Evolutionary conservation across 768 basidiomycete species (phyloP).

Genomic region (Hypsizygus marmoreus): DNA sequence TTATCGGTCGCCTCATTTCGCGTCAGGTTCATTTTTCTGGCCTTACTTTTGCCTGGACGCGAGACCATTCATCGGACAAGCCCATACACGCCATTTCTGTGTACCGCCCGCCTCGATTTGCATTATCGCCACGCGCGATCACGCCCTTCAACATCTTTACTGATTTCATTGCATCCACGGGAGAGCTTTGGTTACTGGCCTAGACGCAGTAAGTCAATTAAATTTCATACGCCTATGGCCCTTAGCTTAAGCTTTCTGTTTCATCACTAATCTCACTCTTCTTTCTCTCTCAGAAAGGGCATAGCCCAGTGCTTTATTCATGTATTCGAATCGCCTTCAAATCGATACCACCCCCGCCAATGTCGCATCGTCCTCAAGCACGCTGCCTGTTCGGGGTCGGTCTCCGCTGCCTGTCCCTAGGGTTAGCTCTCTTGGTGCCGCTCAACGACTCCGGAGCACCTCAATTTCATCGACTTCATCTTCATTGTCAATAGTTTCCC

Average conservation of each 20-base stretch:
- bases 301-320: constrained; percentile 23
- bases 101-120: constrained; percentile 9
- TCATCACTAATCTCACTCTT: too few relatives aligned
- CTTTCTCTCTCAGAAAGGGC: neutral
- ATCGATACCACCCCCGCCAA: constrained; percentile 45
- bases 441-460: constrained; percentile 45
- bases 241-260: too few relatives aligned
- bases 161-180: too few relatives aligned
- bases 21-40: neutral
- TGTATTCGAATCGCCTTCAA: constrained; percentile 49
- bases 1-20: constrained; percentile 4
- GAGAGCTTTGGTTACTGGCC: constrained; percentile 4
- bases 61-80: neutral
- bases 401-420: constrained; percentile 33
- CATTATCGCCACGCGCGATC: constrained; percentile 3
- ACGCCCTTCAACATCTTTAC: neutral
- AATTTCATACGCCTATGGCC: too few relatives aligned
- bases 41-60: neutral
- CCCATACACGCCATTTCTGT: constrained; percentile 13
- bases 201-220: too few relatives aligned
- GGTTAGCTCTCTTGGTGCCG: constrained; percentile 31
- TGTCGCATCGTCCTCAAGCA: constrained; percentile 32
- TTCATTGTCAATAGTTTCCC: constrained; percentile 57
- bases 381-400: constrained; percentile 26
- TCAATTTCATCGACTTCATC: constrained; percentile 62